Conservation (phyloP, 495 filamentous ascomycete genomes). For the Glonium stellatum region DNA sequence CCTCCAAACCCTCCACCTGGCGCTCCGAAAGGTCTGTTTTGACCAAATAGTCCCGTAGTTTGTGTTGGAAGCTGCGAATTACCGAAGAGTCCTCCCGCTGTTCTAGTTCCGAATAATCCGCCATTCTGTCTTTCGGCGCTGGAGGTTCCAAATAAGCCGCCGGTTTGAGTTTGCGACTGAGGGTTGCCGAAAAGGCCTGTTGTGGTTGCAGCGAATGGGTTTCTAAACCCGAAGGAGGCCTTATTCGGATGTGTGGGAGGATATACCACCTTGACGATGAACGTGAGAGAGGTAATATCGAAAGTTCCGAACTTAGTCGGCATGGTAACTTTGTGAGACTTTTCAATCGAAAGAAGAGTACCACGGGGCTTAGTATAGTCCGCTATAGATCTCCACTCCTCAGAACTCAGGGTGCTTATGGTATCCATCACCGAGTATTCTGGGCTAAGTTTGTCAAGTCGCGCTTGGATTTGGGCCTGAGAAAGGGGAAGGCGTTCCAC, state of each 20-base stretch:
- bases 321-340: neutral
- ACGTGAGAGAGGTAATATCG: neutral
- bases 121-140: neutral
- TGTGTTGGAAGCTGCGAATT: neutral
- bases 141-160: neutral
- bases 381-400: neutral
- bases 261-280: neutral
- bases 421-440: slow-evolving; percentile 16
- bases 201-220: neutral
- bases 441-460: slow-evolving; percentile 1
- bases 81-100: neutral
- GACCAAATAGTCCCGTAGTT: neutral
- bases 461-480: slow-evolving; percentile 2
- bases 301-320: neutral
- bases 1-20: neutral
- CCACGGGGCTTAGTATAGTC: neutral
- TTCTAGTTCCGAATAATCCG: neutral
- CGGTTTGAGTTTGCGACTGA: neutral
- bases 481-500: slow-evolving; percentile 9
- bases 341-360: neutral
- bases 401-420: neutral
- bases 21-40: neutral
- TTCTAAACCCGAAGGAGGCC: neutral
- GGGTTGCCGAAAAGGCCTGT: neutral
- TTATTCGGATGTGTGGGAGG: neutral